phyloP scores from a whole-genome alignment of 2,329 filamentous ascomycete species.

The Neocatenulostroma microsporum region DNA sequence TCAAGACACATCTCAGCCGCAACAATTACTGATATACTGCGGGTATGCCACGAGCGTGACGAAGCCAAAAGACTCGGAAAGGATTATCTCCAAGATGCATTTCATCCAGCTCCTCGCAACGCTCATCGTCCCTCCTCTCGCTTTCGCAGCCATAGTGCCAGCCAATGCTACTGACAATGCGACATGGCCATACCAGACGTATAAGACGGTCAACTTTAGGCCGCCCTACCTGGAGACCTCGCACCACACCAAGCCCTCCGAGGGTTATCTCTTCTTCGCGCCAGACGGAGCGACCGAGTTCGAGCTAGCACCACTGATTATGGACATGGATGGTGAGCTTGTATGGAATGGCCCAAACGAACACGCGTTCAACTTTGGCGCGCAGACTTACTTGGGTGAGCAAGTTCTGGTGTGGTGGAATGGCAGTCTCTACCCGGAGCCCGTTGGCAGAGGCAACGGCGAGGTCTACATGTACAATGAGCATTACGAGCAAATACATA shows the following conservation, averaged over 20 bases:
- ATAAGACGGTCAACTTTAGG: constrained; percentile 10
- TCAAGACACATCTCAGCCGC: too few relatives aligned
- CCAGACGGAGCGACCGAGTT: constrained; percentile 9
- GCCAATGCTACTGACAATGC: constrained; percentile 5
- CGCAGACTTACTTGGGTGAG: constrained; percentile 12
- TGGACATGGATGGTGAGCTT: constrained; percentile 14
- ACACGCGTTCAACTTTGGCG: constrained; percentile 15
- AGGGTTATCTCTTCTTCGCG: constrained; percentile 18
- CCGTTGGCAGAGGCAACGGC: constrained; percentile 19
- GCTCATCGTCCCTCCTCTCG: background rate
- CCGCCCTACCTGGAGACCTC: constrained; percentile 10
- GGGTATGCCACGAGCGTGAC: too few relatives aligned
- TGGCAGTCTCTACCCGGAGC: constrained; percentile 13
- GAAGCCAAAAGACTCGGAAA: too few relatives aligned
- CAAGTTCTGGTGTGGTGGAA: constrained; percentile 17
- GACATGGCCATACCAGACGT: constrained; percentile 12
- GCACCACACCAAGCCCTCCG: constrained; percentile 3
- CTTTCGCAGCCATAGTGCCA: constrained; percentile 6
- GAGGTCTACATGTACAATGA: constrained; percentile 16
- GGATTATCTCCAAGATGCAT: background rate
- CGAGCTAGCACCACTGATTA: constrained; percentile 10
- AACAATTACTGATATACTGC: too few relatives aligned
- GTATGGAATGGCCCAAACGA: constrained; percentile 13
- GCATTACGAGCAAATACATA: constrained; percentile 14
- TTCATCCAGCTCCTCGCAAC: background rate